Evolutionary conservation across 2,329 filamentous ascomycete genomes (phyloP).

Genomic region (Lachnellula cervina): DNA sequence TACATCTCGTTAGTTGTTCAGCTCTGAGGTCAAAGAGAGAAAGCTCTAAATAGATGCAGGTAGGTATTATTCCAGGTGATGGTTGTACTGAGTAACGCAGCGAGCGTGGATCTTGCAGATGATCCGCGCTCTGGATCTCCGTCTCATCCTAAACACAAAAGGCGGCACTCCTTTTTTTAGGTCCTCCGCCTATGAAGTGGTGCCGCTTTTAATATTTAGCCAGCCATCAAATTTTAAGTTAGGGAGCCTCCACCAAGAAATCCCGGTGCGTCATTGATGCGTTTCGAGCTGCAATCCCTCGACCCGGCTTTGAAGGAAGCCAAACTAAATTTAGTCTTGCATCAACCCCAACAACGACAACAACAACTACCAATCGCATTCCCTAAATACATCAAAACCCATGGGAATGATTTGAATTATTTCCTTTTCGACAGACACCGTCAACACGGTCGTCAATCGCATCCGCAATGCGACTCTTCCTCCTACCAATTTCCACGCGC

Average conservation of each 20-base stretch:
- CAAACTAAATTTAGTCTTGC: no score
- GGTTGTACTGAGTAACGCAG: no score
- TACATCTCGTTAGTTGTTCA: not conserved
- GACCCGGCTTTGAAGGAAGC: no score
- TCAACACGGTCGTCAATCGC: constrained; percentile 3
- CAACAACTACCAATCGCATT: no score
- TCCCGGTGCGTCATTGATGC: constrained; percentile 4
- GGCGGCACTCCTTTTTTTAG: no score
- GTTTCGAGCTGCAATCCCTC: no score
- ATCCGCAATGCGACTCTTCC: constrained; percentile 75
- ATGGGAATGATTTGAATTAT: constrained; percentile 1
- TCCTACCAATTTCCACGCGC: constrained; percentile 87
- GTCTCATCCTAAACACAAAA: no score
- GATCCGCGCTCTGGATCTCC: no score
- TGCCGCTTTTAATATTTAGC: not conserved
- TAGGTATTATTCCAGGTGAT: no score
- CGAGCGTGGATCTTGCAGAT: no score
- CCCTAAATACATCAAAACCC: no score
- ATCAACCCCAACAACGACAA: no score
- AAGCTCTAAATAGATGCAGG: not conserved
- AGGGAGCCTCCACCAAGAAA: not conserved
- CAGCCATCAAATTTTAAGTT: not conserved
- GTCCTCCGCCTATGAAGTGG: not conserved
- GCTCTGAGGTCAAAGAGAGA: not conserved
- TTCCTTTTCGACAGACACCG: not conserved